A percentile compares a stretch with the other conserved stretches of the same genome.
Evolutionary conservation across 768 basidiomycete species (phyloP).

Genomic region (Russula sp.): DNA sequence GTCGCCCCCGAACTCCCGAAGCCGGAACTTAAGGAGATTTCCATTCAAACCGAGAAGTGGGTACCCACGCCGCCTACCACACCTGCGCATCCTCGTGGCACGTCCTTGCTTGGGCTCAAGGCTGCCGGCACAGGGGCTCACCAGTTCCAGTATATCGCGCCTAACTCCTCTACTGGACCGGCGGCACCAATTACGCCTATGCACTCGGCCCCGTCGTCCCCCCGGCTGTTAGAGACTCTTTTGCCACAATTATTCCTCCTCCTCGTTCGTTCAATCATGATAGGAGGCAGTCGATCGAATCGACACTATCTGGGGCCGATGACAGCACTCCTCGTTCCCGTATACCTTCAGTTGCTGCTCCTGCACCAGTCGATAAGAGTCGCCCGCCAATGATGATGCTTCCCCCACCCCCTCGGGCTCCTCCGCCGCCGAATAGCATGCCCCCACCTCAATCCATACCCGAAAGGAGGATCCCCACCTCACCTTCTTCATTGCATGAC

Average conservation of each 20-base stretch:
- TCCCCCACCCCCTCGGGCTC: conserved; percentile 70
- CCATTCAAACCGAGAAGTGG: conserved; percentile 79
- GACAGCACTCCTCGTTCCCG: conserved; percentile 54
- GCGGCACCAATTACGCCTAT: conserved; percentile 37
- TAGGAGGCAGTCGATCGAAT: conserved; percentile 70
- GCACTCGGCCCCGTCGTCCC: conserved; percentile 41
- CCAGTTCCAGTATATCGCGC: conserved; percentile 63
- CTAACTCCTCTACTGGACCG: conserved; percentile 43
- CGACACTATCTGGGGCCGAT: conserved; percentile 54
- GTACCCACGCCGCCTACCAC: conserved; percentile 41
- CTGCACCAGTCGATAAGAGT: conserved; percentile 64
- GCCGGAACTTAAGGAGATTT: conserved; percentile 68
- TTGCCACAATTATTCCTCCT: conserved; percentile 47
- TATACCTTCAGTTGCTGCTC: conserved; percentile 54
- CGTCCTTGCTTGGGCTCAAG: conserved; percentile 44
- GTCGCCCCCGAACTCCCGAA: conserved; percentile 43
- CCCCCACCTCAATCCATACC: conserved; percentile 75
- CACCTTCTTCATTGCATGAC: conserved; percentile 49
- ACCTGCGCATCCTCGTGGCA: conserved; percentile 35
- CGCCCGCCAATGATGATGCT: conserved; percentile 83
- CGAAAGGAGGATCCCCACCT: conserved; percentile 52
- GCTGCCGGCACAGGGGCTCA: conserved; percentile 58
- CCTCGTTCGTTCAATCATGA: conserved; percentile 56
- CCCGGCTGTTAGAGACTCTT: conserved; percentile 51
- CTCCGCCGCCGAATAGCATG: conserved; percentile 68